Evolutionary conservation across 805 yeast species (phyloP), one percentile per base, ranked within the genome.

Genomic region (Pichia nanzhaoensis): DNA sequence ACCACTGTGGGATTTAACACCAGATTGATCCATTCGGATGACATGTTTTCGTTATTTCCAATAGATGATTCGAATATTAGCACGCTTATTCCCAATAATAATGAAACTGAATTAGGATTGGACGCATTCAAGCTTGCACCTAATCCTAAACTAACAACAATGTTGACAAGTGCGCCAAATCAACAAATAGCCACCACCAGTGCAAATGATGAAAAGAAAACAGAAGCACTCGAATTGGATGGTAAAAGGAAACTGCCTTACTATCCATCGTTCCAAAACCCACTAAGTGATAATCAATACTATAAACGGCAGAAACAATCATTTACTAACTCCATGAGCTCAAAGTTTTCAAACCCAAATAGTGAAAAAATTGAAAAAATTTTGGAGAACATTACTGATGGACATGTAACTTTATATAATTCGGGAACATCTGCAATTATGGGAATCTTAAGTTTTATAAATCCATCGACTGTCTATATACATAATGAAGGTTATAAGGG

Each of bases 401-500:
- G 73, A 3, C 56, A 69, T 52, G 76, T 70, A 0, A 70, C 74
- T 0, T 64, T 71, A 2, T 76, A 76, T 48, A 68, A 68, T 37
- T 71, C 78, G 1, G 80, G 81, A 1, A 63, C 77, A 6, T 63
- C 74, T 22, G 78, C 81, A 0, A 72, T 74, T 37, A 67, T 64
- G 67, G 80, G 77, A 1, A 66, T 71, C 16, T 55, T 75, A 48
- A 71, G 76, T 21, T 65, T 64, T 47, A 56, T 68, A 40, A 74
- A 74, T 51, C 79, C 80, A 1, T 64, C 65, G 33, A 61, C 56
- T 13, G 55, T 76, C 6, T 64, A 68, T 43, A 68, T 74, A 36
- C 74, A 74, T 28, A 62, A 70, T 34, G 70, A 73, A 1, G 70
- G 70, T 12, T 76, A 74, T 55, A 78, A 72, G 53, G 81, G 81